Evolutionary conservation across 495 filamentous ascomycete genomes (phyloP).

Genomic region (Podospora pseudopauciseta): DNA sequence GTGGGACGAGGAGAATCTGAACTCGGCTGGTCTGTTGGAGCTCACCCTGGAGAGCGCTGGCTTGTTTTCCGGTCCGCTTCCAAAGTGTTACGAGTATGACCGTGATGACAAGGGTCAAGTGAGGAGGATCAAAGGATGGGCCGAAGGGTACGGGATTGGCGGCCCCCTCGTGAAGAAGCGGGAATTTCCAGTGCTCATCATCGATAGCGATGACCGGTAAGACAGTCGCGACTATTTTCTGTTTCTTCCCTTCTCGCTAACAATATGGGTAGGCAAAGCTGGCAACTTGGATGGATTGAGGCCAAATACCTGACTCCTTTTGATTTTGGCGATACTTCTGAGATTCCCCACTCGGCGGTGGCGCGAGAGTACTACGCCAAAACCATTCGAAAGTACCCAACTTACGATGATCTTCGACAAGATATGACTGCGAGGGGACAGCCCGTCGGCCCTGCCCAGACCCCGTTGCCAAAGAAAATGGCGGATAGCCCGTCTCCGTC

Average conservation of each 20-base stretch:
- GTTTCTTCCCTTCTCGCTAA: slow-evolving; percentile 6
- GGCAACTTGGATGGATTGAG: slow-evolving; percentile 28
- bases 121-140: slow-evolving; percentile 38
- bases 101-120: background rate
- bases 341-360: slow-evolving; percentile 17
- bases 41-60: slow-evolving; percentile 33
- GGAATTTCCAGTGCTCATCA: slow-evolving; percentile 44
- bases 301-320: slow-evolving; percentile 26
- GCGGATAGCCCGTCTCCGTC: background rate
- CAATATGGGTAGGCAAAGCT: slow-evolving; percentile 7
- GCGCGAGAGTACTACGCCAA: slow-evolving; percentile 21
- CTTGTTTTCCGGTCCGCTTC: slow-evolving; percentile 32
- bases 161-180: slow-evolving; percentile 32
- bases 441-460: background rate
- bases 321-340: slow-evolving; percentile 25
- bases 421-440: background rate
- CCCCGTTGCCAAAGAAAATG: background rate
- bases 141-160: slow-evolving; percentile 38
- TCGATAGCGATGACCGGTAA: slow-evolving; percentile 30
- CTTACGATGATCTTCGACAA: slow-evolving; percentile 9
- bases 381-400: slow-evolving; percentile 2
- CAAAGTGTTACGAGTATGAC: slow-evolving; percentile 37
- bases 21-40: slow-evolving; percentile 27
- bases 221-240: background rate
- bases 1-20: slow-evolving; percentile 30